Conservation (phyloP, 495 filamentous ascomycete genomes). For the Bacidia rubella region DNA sequence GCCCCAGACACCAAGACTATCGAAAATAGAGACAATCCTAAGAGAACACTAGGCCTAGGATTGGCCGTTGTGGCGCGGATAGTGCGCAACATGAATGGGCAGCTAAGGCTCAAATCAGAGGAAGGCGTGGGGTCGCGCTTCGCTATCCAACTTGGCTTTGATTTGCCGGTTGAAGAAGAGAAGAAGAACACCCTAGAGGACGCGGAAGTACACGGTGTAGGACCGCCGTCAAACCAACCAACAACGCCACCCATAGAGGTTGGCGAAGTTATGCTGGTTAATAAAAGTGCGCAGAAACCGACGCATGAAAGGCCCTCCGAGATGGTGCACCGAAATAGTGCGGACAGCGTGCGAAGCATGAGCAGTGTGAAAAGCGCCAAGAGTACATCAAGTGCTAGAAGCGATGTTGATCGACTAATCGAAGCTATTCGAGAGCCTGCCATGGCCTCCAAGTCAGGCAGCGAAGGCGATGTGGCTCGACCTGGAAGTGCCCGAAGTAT, state of each 20-base stretch:
- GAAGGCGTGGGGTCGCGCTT: slow-evolving; percentile 77
- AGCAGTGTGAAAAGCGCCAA: slow-evolving; percentile 34
- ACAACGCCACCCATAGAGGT: slow-evolving; percentile 24
- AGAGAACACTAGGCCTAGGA: slow-evolving; percentile 58
- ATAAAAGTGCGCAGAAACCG: slow-evolving; percentile 17
- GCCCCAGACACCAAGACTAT: slow-evolving; percentile 9
- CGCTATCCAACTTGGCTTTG: slow-evolving; percentile 56
- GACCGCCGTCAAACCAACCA: slow-evolving; percentile 13
- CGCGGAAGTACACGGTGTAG: neutral
- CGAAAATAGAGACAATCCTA: slow-evolving; percentile 18
- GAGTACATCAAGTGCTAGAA: slow-evolving; percentile 39
- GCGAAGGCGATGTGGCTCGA: neutral
- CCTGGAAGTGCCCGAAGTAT: neutral
- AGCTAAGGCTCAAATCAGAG: slow-evolving; percentile 76
- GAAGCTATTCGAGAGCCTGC: slow-evolving; percentile 57
- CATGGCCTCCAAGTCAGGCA: slow-evolving; percentile 23
- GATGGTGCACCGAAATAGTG: slow-evolving; percentile 23
- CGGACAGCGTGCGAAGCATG: slow-evolving; percentile 20
- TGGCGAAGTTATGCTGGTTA: slow-evolving; percentile 45
- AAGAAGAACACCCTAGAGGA: slow-evolving; percentile 4
- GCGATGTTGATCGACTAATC: slow-evolving; percentile 62
- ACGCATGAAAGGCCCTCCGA: slow-evolving; percentile 3
- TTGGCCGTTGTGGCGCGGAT: slow-evolving; percentile 77
- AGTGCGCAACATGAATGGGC: slow-evolving; percentile 81
- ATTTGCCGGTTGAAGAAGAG: slow-evolving; percentile 37